Evolutionary conservation across 257 asterid species (phyloP), one percentile per base, ranked within the genome.

Genomic region (Solanum chilense): DNA sequence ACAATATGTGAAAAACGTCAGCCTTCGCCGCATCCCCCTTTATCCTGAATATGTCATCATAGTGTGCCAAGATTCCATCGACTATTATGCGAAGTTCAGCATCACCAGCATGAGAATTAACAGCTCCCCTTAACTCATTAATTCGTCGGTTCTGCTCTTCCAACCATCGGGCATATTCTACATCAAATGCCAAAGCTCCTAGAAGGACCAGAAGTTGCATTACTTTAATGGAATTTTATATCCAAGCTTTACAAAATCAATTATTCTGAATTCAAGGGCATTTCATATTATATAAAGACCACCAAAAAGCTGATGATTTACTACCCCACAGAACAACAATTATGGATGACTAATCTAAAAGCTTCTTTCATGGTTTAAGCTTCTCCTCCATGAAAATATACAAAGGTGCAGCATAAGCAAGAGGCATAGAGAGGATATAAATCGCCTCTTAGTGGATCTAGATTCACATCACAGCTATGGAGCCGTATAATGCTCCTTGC

Each of bases 141-240:
- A 95, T 89, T 90, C 99, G 92, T 42, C 96, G 93, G 90, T 92
- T 97, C 78, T 95, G 98, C 88, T 97, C 99, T 92, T 95, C 98
- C 89, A 97, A 91, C 99, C 99, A 97, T 85, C 99, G 91, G 42
- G 98, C 94, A 88, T 97, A 97, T 92, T 97, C 99, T 87, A 95
- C 98, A 86, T 97, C 98, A 89, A 97, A 97, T 83, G 99, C 96
- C 94, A 97, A 91, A 85, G 99, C 98, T 92, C 99, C 99, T 96
- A 89, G 86, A 93, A 87, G 52, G 85, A 86, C 84, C 86, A 21
- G 44, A 80, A 80, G 44, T 47, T 80, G 29, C 6, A 45, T 29
- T 29, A 44, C 85, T 47, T 80, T 18, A 2, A 18, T 29, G 68
- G 85, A 80, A 49, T 80, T 78, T 49, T 80, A 29, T 18, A 10